Evolutionary conservation across 225 moss, liverwort and hornwort species (phyloP), one percentile per base, ranked within the genome.

Genomic region (Physcomitrium patens): DNA sequence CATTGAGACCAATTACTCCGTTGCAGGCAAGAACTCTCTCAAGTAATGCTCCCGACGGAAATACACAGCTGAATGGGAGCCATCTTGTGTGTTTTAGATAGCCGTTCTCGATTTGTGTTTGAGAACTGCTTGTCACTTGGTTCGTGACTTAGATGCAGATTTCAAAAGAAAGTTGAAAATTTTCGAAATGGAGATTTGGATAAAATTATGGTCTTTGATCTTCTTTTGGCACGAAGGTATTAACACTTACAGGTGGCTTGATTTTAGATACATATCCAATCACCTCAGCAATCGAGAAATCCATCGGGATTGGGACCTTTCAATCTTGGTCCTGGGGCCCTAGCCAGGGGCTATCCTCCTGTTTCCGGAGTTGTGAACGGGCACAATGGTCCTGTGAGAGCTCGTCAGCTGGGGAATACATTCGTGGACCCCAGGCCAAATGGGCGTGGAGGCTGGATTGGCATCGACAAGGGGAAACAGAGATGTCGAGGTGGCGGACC

Each of bases 331-430:
- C 95, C 95, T 27, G 99, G 95, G 52, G 84, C 89, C 28, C 72
- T 95, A 58, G 90, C 95, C 42, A 82, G 99, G 81, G 95, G 92
- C 50, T 99, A 92, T 78, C 99, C 95, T 63, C 90, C 93, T 7
- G 84, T 95, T 46, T 85, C 90, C 58, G 87, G 92, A 69, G 78
- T 85, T 27, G 73, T 91, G 67, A 84, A 63, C 62, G 90, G 83
- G 68, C 89, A 86, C 9, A 89, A 59, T 65, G 97, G 97, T 52
- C 74, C 85, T 27, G 86, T 82, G 69, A 84, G 90, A 89, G 91
- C 89, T 16, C 91, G 93, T 53, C 87, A 85, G 13, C 70, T 86
- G 76, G 89, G 91, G 63, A 84, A 77, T 50, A 44, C 81, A 78
- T 82, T 77, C 42, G 71, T 91, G 84, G 99, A 95, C 57, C 67